Base-by-base conservation (phyloP, 31 red algal genomes). In the Endocladia muricata region DNA sequence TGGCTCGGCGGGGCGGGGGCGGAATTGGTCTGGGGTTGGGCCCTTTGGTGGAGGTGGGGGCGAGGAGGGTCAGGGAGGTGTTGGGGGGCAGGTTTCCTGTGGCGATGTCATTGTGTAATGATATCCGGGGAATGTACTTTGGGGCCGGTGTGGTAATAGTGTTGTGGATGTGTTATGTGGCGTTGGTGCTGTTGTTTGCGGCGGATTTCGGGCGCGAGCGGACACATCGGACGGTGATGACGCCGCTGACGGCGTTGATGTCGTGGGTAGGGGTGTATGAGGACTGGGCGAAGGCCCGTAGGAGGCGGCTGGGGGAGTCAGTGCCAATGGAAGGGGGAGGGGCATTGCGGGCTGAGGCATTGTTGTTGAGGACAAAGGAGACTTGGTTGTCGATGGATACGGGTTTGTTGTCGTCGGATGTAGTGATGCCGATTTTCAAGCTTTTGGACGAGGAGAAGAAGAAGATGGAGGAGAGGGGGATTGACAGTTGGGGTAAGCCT, bases 401-500 rank as follows among this genome's bases (percentile, higher is more conserved):
- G 36, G 55, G 37, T 34, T 67, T 35, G 1, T 41, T 77, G 1
- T 61, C 60, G 57, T 61, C 32, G 31, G 63, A 82, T 4, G 57
- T 31, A 6, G 30, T 31, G 1, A 71, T 78, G 77, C 86, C 78
- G 17, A 60, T 90, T 38, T 77, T 90, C 15, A 35, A 70, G 2
- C 70, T 81, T 49, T 61, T 90, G 38, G 70, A 90, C 32, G 60
- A 68, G 30, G 86, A 90, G 63, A n/a, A 82, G 34, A 78, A 82
- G 41, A 75, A 78, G 23, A 71, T 82, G 48, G 63, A 71, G 59
- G 57, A 76, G 8, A 64, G 74, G 1, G 86, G 86, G 9, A 60
- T 81, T 9, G 65, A 73, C 5, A 19, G 70, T 35, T 90, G 86
- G 86, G 51, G 82, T 28, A 82, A 82, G 41, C 71, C 78, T 11